Conservation (phyloP, 2,329 filamentous ascomycete genomes). For the Madurella mycetomatis region DNA sequence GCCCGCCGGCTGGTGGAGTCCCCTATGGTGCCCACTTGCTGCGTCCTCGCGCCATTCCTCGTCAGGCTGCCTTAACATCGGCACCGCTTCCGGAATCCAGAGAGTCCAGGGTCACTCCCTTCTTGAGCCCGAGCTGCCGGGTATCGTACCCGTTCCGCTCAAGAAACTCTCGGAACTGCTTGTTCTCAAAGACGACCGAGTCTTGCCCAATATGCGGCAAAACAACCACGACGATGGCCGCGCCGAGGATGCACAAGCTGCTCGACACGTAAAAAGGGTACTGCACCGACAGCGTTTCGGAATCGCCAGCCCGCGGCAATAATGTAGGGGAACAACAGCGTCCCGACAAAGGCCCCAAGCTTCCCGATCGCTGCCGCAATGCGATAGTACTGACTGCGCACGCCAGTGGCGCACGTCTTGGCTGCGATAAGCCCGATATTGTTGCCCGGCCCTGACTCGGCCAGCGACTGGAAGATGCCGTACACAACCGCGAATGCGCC, state of each 20-base stretch:
- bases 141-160: conserved; percentile 73
- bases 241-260: conserved; percentile 70
- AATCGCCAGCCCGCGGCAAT: conserved; percentile 55
- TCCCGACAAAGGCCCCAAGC: conserved; percentile 79
- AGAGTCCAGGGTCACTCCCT: conserved; percentile 30
- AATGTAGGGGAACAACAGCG: conserved; percentile 75
- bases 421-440: conserved; percentile 85
- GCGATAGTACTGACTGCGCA: conserved; percentile 74
- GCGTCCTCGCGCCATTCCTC: neutral
- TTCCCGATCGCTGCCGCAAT: conserved; percentile 71
- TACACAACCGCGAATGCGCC: conserved; percentile 76
- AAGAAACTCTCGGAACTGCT: conserved; percentile 69
- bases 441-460: conserved; percentile 81
- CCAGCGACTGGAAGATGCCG: conserved; percentile 70
- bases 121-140: conserved; percentile 44
- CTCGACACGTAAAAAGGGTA: conserved; percentile 89
- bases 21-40: neutral
- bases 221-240: conserved; percentile 58
- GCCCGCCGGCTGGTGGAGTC: no score
- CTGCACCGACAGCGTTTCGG: conserved; percentile 60
- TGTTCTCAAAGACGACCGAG: conserved; percentile 75
- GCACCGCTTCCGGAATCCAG: conserved; percentile 3
- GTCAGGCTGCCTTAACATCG: neutral
- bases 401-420: conserved; percentile 82
- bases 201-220: conserved; percentile 79